These are phyloP conservation scores for Verticillium tricorpus DNA, from an alignment of 2,329 filamentous ascomycete genomes.

Conservation along the genomic window DNA sequence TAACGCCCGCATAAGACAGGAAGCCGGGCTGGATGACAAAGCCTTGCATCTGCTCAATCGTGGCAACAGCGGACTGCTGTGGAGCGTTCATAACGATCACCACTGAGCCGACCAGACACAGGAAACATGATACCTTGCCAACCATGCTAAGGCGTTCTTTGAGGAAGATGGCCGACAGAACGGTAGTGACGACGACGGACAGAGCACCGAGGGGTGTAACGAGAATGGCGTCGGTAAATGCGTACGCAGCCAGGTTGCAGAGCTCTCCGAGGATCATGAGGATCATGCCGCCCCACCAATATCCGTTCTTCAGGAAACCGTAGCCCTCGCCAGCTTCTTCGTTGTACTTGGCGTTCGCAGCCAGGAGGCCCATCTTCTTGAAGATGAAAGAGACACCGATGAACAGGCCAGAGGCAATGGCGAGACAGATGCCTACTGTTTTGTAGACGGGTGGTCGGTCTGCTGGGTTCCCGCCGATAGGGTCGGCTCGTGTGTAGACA, in stretches of 20 bases:
- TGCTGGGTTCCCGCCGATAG: not conserved
- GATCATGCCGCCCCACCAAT: constrained; percentile 94
- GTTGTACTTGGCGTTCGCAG: constrained; percentile 93
- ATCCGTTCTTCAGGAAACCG: constrained; percentile 90
- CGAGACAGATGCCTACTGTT: constrained; percentile 78
- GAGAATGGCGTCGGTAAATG: constrained; percentile 92
- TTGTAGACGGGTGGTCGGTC: constrained; percentile 57
- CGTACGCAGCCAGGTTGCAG: constrained; percentile 96
- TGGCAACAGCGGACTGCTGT: constrained; percentile 73
- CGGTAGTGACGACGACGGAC: constrained; percentile 86
- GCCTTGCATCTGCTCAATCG: constrained; percentile 88
- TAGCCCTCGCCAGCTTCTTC: constrained; percentile 95
- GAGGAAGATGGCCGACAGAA: constrained; percentile 89
- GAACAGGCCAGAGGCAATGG: constrained; percentile 82
- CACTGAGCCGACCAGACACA: constrained; percentile 88
- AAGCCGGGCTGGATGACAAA: constrained; percentile 87
- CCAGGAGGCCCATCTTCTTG: constrained; percentile 88
- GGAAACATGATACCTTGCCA: constrained; percentile 92
- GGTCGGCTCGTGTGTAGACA: constrained; percentile 10
- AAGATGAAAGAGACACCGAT: constrained; percentile 94
- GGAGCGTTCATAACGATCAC: constrained; percentile 95
- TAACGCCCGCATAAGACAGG: constrained; percentile 75
- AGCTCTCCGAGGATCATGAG: constrained; percentile 96
- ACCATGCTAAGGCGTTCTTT: constrained; percentile 95
- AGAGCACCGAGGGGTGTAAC: constrained; percentile 90